These are phyloP conservation scores for Pilaira anomala DNA, from an alignment of 192 early-diverging fungal species.

Conservation along the genomic window DNA sequence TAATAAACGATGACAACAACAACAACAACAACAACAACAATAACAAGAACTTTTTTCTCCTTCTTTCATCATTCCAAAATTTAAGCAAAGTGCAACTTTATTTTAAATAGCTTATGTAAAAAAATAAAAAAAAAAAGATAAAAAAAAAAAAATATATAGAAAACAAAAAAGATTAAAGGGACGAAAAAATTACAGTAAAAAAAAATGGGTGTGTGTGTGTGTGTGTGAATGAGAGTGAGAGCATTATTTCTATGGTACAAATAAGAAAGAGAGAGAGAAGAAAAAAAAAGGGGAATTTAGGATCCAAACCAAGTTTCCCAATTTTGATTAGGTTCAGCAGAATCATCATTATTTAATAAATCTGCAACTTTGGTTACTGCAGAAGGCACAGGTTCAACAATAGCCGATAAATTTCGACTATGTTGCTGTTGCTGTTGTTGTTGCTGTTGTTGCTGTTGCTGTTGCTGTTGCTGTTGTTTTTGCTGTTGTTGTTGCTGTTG, in stretches of 20 bases:
- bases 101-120: too few species aligned
- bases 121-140: background rate
- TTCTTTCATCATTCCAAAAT: too few species aligned
- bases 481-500: too few species aligned
- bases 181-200: background rate
- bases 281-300: slow-evolving; percentile 9
- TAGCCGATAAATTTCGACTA: too few species aligned
- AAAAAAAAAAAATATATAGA: background rate
- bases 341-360: slow-evolving; percentile 37
- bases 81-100: too few species aligned
- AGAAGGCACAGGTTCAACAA: slow-evolving; percentile 19
- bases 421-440: background rate
- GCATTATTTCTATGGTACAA: slow-evolving; percentile 2
- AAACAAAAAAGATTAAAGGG: background rate
- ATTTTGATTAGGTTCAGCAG: slow-evolving; percentile 29
- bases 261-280: background rate
- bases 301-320: slow-evolving; percentile 41
- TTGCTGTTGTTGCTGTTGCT: slow-evolving; percentile 4
- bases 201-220: background rate
- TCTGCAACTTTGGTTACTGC: slow-evolving; percentile 35
- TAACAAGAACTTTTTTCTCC: too few species aligned
- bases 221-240: background rate
- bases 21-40: too few species aligned
- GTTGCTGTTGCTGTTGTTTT: background rate
- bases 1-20: too few species aligned